Percentiles rank a stretch among this genome's conserved stretches.
phyloP scores from a whole-genome alignment of 192 early-diverging fungal genomes.

The Podila horticola region DNA sequence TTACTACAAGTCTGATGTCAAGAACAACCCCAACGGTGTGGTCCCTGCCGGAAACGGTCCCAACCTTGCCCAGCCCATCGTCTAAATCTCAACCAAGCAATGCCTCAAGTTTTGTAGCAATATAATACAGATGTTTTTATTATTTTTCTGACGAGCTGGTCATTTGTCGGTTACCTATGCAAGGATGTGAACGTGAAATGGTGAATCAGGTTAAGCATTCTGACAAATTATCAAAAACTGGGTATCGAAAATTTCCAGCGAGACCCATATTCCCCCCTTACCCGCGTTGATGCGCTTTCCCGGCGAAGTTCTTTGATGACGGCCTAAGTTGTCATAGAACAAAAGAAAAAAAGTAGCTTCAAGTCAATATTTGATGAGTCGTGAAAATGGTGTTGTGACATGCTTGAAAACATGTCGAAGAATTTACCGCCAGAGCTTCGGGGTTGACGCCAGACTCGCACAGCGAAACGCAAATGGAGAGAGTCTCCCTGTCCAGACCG shows the following conservation, averaged over 20 bases:
- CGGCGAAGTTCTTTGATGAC: slow-evolving; percentile 58
- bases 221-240: too few relatives aligned
- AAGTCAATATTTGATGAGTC: not conserved
- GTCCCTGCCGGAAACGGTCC: slow-evolving; percentile 83
- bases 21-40: slow-evolving; percentile 92
- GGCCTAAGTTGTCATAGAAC: slow-evolving; percentile 29
- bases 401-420: not conserved
- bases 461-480: slow-evolving; percentile 78
- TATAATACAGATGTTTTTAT: too few relatives aligned
- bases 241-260: too few relatives aligned
- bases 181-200: too few relatives aligned
- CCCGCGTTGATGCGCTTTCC: slow-evolving; percentile 44
- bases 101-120: too few relatives aligned
- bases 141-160: too few relatives aligned
- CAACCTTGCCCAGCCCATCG: slow-evolving; percentile 46
- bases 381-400: not conserved
- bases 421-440: slow-evolving; percentile 72
- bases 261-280: slow-evolving; percentile 1
- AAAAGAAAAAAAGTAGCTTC: not conserved
- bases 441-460: slow-evolving; percentile 87
- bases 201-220: too few relatives aligned
- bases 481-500: slow-evolving; percentile 75
- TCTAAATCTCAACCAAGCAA: too few relatives aligned
- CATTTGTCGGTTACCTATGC: too few relatives aligned
- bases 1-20: slow-evolving; percentile 89